Conservation (phyloP, 2,329 filamentous ascomycete species). For the Colletotrichum limetticola region DNA sequence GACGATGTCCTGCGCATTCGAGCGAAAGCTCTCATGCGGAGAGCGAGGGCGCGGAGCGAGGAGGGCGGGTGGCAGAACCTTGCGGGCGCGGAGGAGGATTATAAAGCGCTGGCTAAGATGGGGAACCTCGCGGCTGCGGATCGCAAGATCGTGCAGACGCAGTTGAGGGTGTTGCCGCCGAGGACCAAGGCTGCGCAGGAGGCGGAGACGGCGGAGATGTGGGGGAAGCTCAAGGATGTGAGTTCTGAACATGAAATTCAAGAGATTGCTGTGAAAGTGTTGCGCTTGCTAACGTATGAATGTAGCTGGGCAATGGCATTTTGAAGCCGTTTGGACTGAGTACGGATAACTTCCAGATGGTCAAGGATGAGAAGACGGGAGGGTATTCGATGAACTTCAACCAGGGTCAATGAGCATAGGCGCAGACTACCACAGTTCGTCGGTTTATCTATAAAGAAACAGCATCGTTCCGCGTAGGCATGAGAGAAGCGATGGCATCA, state of each 20-base stretch:
- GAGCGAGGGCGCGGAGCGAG: conserved; percentile 78
- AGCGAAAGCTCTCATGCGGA: conserved; percentile 83
- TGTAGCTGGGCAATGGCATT: conserved; percentile 85
- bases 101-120: conserved; percentile 72
- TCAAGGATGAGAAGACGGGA: conserved; percentile 87
- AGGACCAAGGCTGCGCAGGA: conserved; percentile 83
- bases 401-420: conserved; percentile 43
- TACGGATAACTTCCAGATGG: conserved; percentile 94
- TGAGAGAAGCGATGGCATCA: too few species aligned
- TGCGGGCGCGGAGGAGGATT: conserved; percentile 82
- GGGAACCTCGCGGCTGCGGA: conserved; percentile 73
- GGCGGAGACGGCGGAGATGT: conserved; percentile 94
- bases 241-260: conserved; percentile 43
- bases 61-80: conserved; percentile 83
- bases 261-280: too few species aligned
- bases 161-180: conserved; percentile 73
- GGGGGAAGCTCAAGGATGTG: conserved; percentile 90
- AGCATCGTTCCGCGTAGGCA: too few species aligned
- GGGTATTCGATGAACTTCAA: conserved; percentile 95
- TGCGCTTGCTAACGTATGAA: conserved; percentile 18
- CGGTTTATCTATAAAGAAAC: too few species aligned
- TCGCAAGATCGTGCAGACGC: conserved; percentile 71
- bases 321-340: conserved; percentile 93
- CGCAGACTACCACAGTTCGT: too few species aligned
- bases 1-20: conserved; percentile 81